A percentile compares a stretch with the other conserved stretches of the same genome.
Conservation (phyloP, 2,329 filamentous ascomycete species). For the Akanthomyces uredinophilus region DNA sequence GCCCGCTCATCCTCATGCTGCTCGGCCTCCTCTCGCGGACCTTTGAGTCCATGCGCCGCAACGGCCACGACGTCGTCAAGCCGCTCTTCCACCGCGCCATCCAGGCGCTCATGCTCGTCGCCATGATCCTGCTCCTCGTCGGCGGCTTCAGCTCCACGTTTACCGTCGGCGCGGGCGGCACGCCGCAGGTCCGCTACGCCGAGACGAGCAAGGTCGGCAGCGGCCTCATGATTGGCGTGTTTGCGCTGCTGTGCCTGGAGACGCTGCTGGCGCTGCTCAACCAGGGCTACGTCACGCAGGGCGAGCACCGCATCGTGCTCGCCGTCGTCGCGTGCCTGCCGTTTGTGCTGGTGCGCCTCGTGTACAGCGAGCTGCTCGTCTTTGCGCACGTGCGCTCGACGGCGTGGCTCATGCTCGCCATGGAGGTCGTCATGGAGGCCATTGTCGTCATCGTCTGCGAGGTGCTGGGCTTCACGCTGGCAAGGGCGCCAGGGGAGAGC, state of each 20-base stretch:
- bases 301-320: constrained; percentile 52
- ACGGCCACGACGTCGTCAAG: constrained; percentile 24
- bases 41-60: constrained; percentile 45
- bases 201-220: constrained; percentile 24
- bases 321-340: constrained; percentile 31
- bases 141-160: constrained; percentile 24
- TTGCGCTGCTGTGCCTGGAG: constrained; percentile 37
- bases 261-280: constrained; percentile 35
- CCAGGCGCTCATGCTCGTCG: constrained; percentile 38
- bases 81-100: constrained; percentile 31
- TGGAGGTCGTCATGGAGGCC: constrained; percentile 31
- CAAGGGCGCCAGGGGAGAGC: constrained; percentile 18
- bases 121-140: constrained; percentile 29
- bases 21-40: constrained; percentile 28
- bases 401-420: constrained; percentile 28
- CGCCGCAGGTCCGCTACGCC: constrained; percentile 24
- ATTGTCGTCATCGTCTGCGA: constrained; percentile 27
- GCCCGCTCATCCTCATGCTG: constrained; percentile 42
- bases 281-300: constrained; percentile 35
- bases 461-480: constrained; percentile 26
- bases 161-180: constrained; percentile 19
- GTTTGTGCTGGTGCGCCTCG: constrained; percentile 29
- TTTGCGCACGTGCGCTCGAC: constrained; percentile 23
- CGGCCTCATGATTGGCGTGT: constrained; percentile 30
- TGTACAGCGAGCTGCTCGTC: constrained; percentile 27